Conservation (phyloP, 805 yeast genomes). For the Yamadazyma takamatsuzukensis region DNA sequence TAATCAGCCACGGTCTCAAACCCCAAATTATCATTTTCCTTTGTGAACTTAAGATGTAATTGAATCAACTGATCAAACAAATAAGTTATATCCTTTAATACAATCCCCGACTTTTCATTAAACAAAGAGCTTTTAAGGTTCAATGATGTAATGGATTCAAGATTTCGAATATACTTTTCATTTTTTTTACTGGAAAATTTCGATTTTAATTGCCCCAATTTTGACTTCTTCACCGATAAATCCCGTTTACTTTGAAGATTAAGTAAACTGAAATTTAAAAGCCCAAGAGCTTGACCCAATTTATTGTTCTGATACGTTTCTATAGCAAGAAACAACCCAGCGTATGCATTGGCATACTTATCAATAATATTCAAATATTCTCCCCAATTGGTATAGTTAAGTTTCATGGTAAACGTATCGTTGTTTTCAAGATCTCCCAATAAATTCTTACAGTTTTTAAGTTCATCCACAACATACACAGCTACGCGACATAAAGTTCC, state of each 20-base stretch:
- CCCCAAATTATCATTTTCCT: constrained; percentile 39
- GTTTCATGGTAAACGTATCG: not conserved
- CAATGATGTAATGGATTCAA: constrained; percentile 33
- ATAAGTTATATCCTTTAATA: constrained; percentile 32
- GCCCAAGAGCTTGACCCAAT: constrained; percentile 46
- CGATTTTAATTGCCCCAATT: constrained; percentile 18
- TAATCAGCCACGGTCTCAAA: constrained; percentile 35
- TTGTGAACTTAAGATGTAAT: constrained; percentile 37
- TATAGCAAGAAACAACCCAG: constrained; percentile 42
- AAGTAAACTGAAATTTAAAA: constrained; percentile 34
- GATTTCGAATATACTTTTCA: constrained; percentile 25
- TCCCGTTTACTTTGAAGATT: constrained; percentile 32
- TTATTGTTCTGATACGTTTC: constrained; percentile 43
- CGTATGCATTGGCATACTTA: constrained; percentile 38
- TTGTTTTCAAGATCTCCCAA: constrained; percentile 11
- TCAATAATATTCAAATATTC: constrained; percentile 28
- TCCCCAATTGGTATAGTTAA: constrained; percentile 20
- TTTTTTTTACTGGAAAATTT: constrained; percentile 28
- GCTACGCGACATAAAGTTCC: constrained; percentile 46
- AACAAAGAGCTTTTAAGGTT: constrained; percentile 34
- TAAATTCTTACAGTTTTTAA: constrained; percentile 20
- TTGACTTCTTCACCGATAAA: constrained; percentile 7
- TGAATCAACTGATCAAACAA: constrained; percentile 40
- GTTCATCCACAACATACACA: constrained; percentile 34
- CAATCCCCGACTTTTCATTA: constrained; percentile 28